phyloP scores from a whole-genome alignment of 164 flowering plant genomes.

The grape (Vitis vinifera) region ASM3070453v1 NC_081821.1:7786501-7787000 shows the following conservation, averaged over 20 bases:
- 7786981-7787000: too few relatives aligned
- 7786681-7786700: constrained; percentile 94
- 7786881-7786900: constrained; percentile 65
- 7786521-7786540: constrained; percentile 86
- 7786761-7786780: neutral
- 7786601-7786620: constrained; percentile 57
- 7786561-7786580: neutral
- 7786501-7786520: constrained; percentile 96
- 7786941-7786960: too few relatives aligned
- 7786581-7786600: too few relatives aligned
- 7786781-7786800: too few relatives aligned
- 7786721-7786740: constrained; percentile 94
- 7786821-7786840: constrained; percentile 91
- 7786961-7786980: too few relatives aligned
- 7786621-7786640: constrained; percentile 85
- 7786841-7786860: constrained; percentile 67
- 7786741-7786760: constrained; percentile 70
- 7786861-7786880: constrained; percentile 64
- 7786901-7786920: constrained; percentile 54
- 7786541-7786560: constrained; percentile 19
- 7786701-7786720: constrained; percentile 77
- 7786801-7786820: constrained; percentile 4
- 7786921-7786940: too few relatives aligned
- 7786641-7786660: constrained; percentile 87
- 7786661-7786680: constrained; percentile 91